Conservation (phyloP, 371 early-diverging fungal species). For the Lichtheimia corymbifera region DNA sequence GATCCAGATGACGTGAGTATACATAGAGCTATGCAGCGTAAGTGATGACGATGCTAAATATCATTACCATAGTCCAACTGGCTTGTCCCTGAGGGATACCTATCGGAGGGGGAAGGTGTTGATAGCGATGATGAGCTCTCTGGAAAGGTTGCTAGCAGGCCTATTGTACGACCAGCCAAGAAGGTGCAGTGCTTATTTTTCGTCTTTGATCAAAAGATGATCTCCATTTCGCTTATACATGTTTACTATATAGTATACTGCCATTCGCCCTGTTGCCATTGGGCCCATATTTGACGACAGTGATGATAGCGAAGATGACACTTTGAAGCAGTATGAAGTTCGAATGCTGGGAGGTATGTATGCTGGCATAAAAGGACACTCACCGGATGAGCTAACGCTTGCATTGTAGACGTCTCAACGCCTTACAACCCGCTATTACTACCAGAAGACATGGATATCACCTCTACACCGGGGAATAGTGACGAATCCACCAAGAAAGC, state of each 20-base stretch:
- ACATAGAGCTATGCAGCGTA: background rate
- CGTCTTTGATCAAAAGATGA: background rate
- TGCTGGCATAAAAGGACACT: background rate
- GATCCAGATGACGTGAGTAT: conserved; percentile 43
- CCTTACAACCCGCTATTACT: conserved; percentile 7
- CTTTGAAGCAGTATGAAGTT: conserved; percentile 23
- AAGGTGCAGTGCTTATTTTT: conserved; percentile 16
- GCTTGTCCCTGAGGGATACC: conserved; percentile 79
- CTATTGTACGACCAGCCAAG: conserved; percentile 16
- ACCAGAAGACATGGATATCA: conserved; percentile 13
- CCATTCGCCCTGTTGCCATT: conserved; percentile 46
- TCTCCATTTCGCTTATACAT: background rate
- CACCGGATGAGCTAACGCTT: background rate
- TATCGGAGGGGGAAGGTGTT: conserved; percentile 78
- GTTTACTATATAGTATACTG: conserved; percentile 7
- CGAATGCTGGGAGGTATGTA: conserved; percentile 13
- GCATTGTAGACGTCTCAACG: background rate
- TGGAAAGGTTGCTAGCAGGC: conserved; percentile 6
- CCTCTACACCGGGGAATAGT: background rate
- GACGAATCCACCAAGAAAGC: background rate
- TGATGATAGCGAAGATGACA: conserved; percentile 24
- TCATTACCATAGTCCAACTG: conserved; percentile 50
- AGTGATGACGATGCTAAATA: background rate
- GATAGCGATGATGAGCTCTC: conserved; percentile 48
- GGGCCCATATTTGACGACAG: conserved; percentile 55